Evolutionary conservation across 192 early-diverging fungal genomes (phyloP), one percentile per base, ranked within the genome.

Genomic region (Gaertneriomyces sp.): DNA sequence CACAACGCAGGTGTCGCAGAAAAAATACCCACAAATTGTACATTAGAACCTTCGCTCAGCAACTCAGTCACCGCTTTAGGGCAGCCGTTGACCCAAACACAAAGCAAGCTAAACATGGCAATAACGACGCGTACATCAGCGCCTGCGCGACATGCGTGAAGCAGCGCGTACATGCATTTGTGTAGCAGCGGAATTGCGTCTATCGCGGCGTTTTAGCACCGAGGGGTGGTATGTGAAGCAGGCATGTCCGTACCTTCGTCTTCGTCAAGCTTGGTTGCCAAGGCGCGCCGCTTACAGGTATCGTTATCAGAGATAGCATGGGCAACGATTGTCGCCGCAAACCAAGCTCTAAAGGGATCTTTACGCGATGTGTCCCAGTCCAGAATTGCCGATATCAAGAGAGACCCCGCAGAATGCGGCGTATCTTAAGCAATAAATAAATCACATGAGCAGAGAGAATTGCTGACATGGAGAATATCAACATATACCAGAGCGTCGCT

Each of bases 301-400:
- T 75, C 59, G 63, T 96, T 91, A 58, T 87, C 85, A 44, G 77
- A 73, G 7, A 97, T 68, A 42, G 93, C 84, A 43, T 93, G 91
- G 1, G 90, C 86, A 2, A 98, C 80, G 38, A 95, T 75, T 8
- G 87, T 81, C 0, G 89, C 85, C 1, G 95, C 90, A 77, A 95
- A 96, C 94, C 94, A 97, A 5, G 85, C 77, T 11, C 85, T 83
- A 74, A 90, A 95, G 16, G 92, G 89, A 61, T 98, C 94, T 38
- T 82, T 74, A 2, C 72, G 72, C 14, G 87, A 70, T 10, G 82
- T 73, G 51, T 89, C 81, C 88, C 89, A 89, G 63, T 89, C 85
- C 8, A 95, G 81, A 43, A 97, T 74, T 4, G 90, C 86, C 0
- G 84, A 82, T 38, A 97, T 77, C n/a, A 97, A 59, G 4, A 96